Base-by-base conservation (phyloP, 2,329 filamentous ascomycete genomes). In the Colletotrichum higginsianum region DNA sequence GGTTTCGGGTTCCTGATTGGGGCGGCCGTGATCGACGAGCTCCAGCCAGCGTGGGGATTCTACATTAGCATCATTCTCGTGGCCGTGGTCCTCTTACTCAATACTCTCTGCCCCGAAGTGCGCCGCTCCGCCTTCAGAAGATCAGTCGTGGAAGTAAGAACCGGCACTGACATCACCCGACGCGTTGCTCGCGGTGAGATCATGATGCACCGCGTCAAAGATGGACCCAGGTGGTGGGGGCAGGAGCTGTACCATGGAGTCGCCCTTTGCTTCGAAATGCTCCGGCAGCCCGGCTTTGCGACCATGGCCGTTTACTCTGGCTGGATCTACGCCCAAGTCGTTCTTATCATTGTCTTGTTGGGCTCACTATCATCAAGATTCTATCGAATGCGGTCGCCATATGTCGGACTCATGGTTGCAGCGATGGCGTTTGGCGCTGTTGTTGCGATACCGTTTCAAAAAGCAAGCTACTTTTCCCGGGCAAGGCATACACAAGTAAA, bases 271-370 rank as follows among this genome's bases (percentile, higher is more conserved):
- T 79, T 88, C 23, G 89, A 91, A 76, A 95, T 95, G 93, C 83
- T 94, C 61, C 88, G 87, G 47, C 93, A 95, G 78, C 88, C 91
- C 4, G 93, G 93, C 0, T 95, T 95, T 78, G 80, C 90, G n/a
- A 81, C 94, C 40, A 84, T 95, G 77, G 88, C 92, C 1, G 72
- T 93, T n/a, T 95, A 95, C 79, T 84, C 91, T 16, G 91, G 88
- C 8, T 95, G 93, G 93, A 93, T 94, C 56, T 94, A 95, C 79
- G 92, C 91, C 2, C 91, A 95, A 76, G 86, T 94, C 2, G 91
- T 94, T 6, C 84, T 95, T 66, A 86, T 94, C 69, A 93, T 95
- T 71, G 85, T 93, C 68, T 86, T 94, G 70, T 85, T 95, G 6
- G 93, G 92, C 18, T 91, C 93, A 6, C 82, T 95, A n/a, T 85